Evolutionary conservation across 1,284 basidiomycete species (phyloP).

Genomic region (Heterobasidion occidentale): DNA sequence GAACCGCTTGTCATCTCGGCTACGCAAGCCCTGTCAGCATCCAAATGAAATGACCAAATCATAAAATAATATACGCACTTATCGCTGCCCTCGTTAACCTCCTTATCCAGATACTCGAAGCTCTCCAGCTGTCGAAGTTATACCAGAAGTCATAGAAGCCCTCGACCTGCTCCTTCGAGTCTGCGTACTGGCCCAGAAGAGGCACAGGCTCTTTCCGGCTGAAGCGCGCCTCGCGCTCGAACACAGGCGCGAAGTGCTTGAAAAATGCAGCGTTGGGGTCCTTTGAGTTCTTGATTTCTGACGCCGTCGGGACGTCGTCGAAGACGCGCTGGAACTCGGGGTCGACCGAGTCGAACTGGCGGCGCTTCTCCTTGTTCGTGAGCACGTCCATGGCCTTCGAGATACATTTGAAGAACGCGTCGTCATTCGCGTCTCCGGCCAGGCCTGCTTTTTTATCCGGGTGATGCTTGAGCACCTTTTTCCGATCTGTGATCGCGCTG

Average conservation of each 20-base stretch:
- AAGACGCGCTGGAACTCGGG: slow-evolving; percentile 69
- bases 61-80: slow-evolving; percentile 45
- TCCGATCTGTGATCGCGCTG: slow-evolving; percentile 59
- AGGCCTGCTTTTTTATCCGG: slow-evolving; percentile 94
- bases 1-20: slow-evolving; percentile 97
- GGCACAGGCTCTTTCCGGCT: slow-evolving; percentile 87
- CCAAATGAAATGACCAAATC: neutral
- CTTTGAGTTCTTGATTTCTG: slow-evolving; percentile 51
- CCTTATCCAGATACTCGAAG: slow-evolving; percentile 98
- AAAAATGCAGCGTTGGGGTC: slow-evolving; percentile 60
- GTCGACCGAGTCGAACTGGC: slow-evolving; percentile 97
- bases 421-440: slow-evolving; percentile 79
- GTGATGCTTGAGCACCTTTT: slow-evolving; percentile 98
- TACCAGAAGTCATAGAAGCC: slow-evolving; percentile 99
- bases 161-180: slow-evolving; percentile 81
- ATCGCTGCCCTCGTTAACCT: slow-evolving; percentile 96
- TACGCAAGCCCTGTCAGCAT: slow-evolving; percentile 20
- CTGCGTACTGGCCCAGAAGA: slow-evolving; percentile 64
- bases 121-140: slow-evolving; percentile 99
- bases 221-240: slow-evolving; percentile 89
- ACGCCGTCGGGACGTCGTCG: slow-evolving; percentile 67
- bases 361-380: slow-evolving; percentile 79
- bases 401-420: slow-evolving; percentile 99
- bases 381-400: slow-evolving; percentile 95
- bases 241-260: slow-evolving; percentile 65